phyloP scores from a whole-genome alignment of 768 basidiomycete species.

The Inosperma sp. region DNA sequence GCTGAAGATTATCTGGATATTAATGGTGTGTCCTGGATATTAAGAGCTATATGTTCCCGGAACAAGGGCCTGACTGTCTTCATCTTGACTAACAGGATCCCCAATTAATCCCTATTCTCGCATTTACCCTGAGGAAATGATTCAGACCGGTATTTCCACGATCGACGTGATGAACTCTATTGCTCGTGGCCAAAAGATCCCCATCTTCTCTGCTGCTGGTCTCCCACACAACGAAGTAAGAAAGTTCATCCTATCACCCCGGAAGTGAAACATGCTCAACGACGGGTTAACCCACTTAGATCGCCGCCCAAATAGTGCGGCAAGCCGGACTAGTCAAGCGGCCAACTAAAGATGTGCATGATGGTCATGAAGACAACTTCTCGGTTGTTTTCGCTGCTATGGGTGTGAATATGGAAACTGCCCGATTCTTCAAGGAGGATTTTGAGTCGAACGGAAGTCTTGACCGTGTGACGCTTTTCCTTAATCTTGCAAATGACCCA shows the following conservation, averaged over 20 bases:
- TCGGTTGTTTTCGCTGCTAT: constrained; percentile 99
- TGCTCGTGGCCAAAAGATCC: constrained; percentile 99
- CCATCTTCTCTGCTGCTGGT: constrained; percentile 98
- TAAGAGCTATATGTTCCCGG: constrained; percentile 1
- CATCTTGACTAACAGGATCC: constrained; percentile 53
- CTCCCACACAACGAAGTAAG: constrained; percentile 95
- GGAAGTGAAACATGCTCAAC: constrained; percentile 2
- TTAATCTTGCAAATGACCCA: constrained; percentile 98
- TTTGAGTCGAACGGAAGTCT: constrained; percentile 98
- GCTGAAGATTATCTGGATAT: constrained; percentile 99
- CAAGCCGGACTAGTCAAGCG: constrained; percentile 97
- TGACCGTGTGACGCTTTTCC: constrained; percentile 95
- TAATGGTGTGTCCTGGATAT: constrained; percentile 62
- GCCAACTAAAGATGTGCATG: constrained; percentile 95
- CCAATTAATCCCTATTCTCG: constrained; percentile 98
- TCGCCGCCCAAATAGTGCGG: constrained; percentile 99
- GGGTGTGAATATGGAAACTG: constrained; percentile 99
- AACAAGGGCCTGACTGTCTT: background rate
- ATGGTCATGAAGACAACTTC: constrained; percentile 99
- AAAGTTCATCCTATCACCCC: constrained; percentile 13
- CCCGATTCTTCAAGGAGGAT: constrained; percentile 99
- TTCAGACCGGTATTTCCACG: constrained; percentile 99
- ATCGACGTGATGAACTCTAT: constrained; percentile 99
- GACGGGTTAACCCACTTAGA: constrained; percentile 43
- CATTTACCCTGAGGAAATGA: constrained; percentile 99